These are phyloP conservation scores for Phalaenopsis aphrodite DNA, from an alignment of 106 monocot genomes.

Conservation along the genomic window DNA sequence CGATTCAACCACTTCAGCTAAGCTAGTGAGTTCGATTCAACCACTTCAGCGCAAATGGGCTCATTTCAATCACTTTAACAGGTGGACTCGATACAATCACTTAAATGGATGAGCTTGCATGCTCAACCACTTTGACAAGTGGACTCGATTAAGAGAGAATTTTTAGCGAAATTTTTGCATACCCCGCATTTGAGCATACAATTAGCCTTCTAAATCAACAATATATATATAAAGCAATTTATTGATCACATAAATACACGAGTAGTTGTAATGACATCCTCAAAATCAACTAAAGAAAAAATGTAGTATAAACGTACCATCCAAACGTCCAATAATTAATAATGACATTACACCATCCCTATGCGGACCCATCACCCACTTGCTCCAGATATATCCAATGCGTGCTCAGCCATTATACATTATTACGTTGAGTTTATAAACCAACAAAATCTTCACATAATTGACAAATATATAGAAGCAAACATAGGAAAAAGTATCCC, in stretches of 20 bases:
- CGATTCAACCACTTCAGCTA: no score
- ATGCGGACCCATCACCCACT: neutral
- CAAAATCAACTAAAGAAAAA: neutral
- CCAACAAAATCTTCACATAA: neutral
- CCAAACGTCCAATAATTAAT: neutral
- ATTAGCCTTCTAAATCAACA: no score
- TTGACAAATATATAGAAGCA: neutral
- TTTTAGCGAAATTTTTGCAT: no score
- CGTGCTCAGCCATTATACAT: neutral
- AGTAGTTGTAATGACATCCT: slow-evolving; percentile 4
- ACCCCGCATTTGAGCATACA: no score
- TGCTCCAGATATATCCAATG: neutral
- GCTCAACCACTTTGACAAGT: no score
- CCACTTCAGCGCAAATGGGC: no score
- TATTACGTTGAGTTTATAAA: neutral
- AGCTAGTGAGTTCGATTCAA: no score
- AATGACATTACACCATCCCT: slow-evolving; percentile 10
- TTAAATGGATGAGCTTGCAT: no score
- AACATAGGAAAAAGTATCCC: neutral
- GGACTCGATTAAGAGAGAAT: no score
- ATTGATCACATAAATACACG: neutral
- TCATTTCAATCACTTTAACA: no score
- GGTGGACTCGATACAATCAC: no score
- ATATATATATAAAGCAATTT: neutral
- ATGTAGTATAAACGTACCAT: slow-evolving; percentile 3